These are phyloP conservation scores for Nadsonia commutata DNA, from an alignment of 1,139 yeast species.

Conservation along the genomic window DNA sequence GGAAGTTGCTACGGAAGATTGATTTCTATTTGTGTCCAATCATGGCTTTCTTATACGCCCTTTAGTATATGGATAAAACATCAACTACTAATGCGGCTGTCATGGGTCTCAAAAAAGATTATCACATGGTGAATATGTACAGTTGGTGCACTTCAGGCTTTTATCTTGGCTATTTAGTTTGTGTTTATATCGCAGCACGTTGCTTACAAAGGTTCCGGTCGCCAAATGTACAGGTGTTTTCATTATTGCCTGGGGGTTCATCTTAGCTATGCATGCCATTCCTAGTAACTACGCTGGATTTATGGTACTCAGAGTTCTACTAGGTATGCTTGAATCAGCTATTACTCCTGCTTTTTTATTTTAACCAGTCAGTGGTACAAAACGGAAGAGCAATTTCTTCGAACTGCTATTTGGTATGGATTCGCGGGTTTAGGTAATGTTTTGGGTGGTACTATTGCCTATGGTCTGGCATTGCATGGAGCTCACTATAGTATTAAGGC, in stretches of 20 bases:
- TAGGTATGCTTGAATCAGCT: constrained; percentile 44
- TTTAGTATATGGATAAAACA: constrained; percentile 53
- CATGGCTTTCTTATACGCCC: constrained; percentile 40
- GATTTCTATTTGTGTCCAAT: constrained; percentile 39
- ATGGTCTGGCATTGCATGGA: constrained; percentile 30
- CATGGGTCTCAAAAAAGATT: constrained; percentile 35
- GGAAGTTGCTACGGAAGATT: constrained; percentile 33
- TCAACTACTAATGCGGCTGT: constrained; percentile 44
- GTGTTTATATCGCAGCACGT: constrained; percentile 36
- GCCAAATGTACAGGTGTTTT: constrained; percentile 35
- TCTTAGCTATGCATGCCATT: constrained; percentile 37
- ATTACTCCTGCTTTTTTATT: constrained; percentile 45
- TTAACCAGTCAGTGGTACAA: constrained; percentile 43
- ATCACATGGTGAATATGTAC: constrained; percentile 24
- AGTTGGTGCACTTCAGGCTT: constrained; percentile 45
- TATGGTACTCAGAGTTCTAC: constrained; percentile 33
- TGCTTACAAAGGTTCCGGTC: constrained; percentile 32
- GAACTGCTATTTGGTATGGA: constrained; percentile 37
- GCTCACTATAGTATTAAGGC: too few species aligned
- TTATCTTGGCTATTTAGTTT: constrained; percentile 34
- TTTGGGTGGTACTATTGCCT: constrained; percentile 41
- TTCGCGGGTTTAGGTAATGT: constrained; percentile 43
- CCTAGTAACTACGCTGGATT: constrained; percentile 36
- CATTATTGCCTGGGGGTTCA: constrained; percentile 37
- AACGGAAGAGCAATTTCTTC: constrained; percentile 35